Conservation (phyloP, 345 rosid species). For the sweet orange (Citrus sinensis) region DNA sequence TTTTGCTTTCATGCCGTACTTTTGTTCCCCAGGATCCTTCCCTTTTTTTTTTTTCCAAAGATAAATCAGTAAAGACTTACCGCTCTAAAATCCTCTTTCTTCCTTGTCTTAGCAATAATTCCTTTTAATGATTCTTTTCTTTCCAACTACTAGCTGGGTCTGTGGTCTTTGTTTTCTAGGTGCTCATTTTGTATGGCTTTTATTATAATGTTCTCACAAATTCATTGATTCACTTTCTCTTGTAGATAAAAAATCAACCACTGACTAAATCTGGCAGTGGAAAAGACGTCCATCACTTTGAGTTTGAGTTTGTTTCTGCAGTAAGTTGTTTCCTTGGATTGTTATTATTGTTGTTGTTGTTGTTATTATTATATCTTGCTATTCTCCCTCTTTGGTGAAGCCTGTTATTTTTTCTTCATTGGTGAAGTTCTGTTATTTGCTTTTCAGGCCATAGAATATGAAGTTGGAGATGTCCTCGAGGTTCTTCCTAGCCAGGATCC, state of each 20-base stretch:
- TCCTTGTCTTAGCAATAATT: neutral
- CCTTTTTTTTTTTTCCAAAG: too few relatives aligned
- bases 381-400: neutral
- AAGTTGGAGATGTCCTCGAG: conserved; percentile 88
- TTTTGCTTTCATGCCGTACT: too few relatives aligned
- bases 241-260: conserved; percentile 55
- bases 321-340: conserved; percentile 40
- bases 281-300: conserved; percentile 91
- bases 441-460: conserved; percentile 52
- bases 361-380: neutral
- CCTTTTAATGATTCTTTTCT: neutral
- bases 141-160: neutral
- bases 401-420: neutral
- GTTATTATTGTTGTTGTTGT: too few relatives aligned
- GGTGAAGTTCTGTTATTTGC: neutral
- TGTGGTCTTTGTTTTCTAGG: too few relatives aligned
- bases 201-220: neutral
- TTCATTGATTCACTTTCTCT: neutral
- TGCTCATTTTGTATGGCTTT: neutral
- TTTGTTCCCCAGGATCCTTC: too few relatives aligned
- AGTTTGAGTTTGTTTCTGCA: conserved; percentile 68
- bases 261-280: conserved; percentile 56
- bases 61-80: neutral
- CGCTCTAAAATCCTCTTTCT: neutral
- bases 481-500: conserved; percentile 74